A percentile compares a stretch with the other conserved stretches of the same genome.
phyloP scores from a whole-genome alignment of 2,329 filamentous ascomycete genomes.

The Fusarium setosum region DNA sequence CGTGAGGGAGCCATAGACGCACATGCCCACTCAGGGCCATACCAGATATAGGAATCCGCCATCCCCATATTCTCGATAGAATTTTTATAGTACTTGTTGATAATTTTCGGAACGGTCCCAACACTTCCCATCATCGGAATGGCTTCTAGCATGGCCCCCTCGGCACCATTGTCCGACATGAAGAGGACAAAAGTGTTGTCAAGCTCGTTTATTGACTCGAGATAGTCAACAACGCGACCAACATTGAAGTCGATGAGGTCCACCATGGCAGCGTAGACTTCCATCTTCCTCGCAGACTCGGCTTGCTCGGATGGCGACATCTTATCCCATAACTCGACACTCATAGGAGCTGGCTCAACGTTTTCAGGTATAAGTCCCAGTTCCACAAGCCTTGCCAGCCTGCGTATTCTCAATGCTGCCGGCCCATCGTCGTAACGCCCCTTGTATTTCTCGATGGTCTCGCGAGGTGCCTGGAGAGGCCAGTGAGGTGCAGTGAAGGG shows the following conservation, averaged over 20 bases:
- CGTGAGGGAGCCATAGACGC: constrained; percentile 51
- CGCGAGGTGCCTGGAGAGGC: not conserved
- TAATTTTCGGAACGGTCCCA: constrained; percentile 26
- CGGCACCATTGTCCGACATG: constrained; percentile 50
- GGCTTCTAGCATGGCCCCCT: constrained; percentile 67
- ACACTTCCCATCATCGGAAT: constrained; percentile 56
- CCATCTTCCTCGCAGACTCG: constrained; percentile 41
- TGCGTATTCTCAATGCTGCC: not conserved
- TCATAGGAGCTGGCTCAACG: constrained; percentile 44
- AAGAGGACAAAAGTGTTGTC: constrained; percentile 47
- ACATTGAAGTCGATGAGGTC: constrained; percentile 56
- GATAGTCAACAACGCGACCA: not conserved
- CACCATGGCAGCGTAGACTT: constrained; percentile 67
- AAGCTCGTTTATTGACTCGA: not conserved
- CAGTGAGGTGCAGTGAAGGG: not conserved
- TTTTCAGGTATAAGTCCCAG: not conserved
- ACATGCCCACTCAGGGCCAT: constrained; percentile 66
- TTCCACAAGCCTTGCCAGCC: not conserved
- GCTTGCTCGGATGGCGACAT: constrained; percentile 14
- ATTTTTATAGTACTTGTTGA: constrained; percentile 58
- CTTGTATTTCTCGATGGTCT: not conserved
- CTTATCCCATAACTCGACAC: constrained; percentile 53
- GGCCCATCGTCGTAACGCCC: not conserved
- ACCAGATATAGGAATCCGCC: constrained; percentile 70
- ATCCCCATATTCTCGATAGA: constrained; percentile 65